Conservation (phyloP, 2,329 filamentous ascomycete species). For the Penicillium sp. region DNA sequence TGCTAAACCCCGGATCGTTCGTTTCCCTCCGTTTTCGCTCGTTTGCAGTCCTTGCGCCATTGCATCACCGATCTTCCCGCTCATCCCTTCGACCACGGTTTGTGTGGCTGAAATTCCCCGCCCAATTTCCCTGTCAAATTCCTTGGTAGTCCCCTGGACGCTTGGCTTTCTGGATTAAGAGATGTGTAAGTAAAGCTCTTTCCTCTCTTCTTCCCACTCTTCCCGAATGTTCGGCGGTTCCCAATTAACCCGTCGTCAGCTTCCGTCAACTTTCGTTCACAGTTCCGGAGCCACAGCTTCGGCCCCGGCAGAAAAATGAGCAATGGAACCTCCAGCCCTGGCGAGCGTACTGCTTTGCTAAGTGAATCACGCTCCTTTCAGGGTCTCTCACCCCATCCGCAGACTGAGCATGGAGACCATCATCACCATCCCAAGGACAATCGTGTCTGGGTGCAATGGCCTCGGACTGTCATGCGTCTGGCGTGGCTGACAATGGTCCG, state of each 20-base stretch:
- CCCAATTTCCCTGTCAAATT: constrained; percentile 2
- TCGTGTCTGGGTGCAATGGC: constrained; percentile 39
- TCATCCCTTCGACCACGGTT: constrained; percentile 5
- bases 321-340: constrained; percentile 31
- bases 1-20: background rate
- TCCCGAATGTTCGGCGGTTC: background rate
- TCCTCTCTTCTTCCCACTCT: background rate
- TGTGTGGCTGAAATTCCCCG: constrained; percentile 18
- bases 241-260: constrained; percentile 15
- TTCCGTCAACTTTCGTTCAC: constrained; percentile 26
- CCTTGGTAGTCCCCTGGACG: background rate
- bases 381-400: constrained; percentile 14
- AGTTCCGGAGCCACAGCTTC: constrained; percentile 30
- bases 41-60: background rate
- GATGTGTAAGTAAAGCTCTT: constrained; percentile 18
- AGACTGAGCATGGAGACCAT: constrained; percentile 11
- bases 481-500: constrained; percentile 45
- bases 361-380: constrained; percentile 18
- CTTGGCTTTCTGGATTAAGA: constrained; percentile 10
- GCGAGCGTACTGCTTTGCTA: constrained; percentile 37
- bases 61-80: background rate
- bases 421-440: constrained; percentile 35
- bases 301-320: constrained; percentile 30
- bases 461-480: constrained; percentile 36
- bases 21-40: background rate